Evolutionary conservation across 495 filamentous ascomycete species (phyloP).

Genomic region (Penicillium angulare): DNA sequence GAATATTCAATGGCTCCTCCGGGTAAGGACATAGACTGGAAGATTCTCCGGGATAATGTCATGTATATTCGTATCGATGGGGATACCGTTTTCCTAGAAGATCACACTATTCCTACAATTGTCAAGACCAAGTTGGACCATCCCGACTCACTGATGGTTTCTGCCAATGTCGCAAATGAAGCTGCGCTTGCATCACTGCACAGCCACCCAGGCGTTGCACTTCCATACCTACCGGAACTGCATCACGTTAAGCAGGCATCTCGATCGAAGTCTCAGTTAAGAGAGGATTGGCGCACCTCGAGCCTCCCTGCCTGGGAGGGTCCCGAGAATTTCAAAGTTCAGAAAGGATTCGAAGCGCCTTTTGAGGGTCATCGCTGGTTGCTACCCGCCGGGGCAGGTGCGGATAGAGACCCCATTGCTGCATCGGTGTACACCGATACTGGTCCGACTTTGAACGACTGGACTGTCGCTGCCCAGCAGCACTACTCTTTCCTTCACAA

Average conservation of each 20-base stretch:
- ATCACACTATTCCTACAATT: slow-evolving; percentile 51
- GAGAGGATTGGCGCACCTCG: slow-evolving; percentile 30
- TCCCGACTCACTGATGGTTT: slow-evolving; percentile 46
- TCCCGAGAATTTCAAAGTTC: slow-evolving; percentile 23
- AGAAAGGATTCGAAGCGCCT: slow-evolving; percentile 24
- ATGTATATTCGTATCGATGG: slow-evolving; percentile 59
- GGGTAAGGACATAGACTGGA: slow-evolving; percentile 18
- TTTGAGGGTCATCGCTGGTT: slow-evolving; percentile 35
- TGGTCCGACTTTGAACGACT: slow-evolving; percentile 38
- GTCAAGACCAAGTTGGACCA: slow-evolving; percentile 51
- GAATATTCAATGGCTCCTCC: slow-evolving; percentile 26
- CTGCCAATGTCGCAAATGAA: slow-evolving; percentile 54
- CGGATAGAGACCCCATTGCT: slow-evolving; percentile 29
- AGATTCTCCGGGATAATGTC: slow-evolving; percentile 19
- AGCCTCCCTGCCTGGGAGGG: slow-evolving; percentile 31
- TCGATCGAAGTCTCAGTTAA: slow-evolving; percentile 9
- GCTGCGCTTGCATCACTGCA: slow-evolving; percentile 34
- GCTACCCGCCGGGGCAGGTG: slow-evolving; percentile 17
- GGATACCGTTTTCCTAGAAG: slow-evolving; percentile 54
- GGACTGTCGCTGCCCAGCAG: slow-evolving; percentile 52
- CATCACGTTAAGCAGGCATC: slow-evolving; percentile 16
- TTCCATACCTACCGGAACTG: slow-evolving; percentile 41
- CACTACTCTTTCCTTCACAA: slow-evolving; percentile 56
- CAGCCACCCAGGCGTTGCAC: slow-evolving; percentile 30
- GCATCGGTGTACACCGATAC: slow-evolving; percentile 28